Base-by-base conservation (phyloP, 768 basidiomycete species). In the Serendipita indica region DNA sequence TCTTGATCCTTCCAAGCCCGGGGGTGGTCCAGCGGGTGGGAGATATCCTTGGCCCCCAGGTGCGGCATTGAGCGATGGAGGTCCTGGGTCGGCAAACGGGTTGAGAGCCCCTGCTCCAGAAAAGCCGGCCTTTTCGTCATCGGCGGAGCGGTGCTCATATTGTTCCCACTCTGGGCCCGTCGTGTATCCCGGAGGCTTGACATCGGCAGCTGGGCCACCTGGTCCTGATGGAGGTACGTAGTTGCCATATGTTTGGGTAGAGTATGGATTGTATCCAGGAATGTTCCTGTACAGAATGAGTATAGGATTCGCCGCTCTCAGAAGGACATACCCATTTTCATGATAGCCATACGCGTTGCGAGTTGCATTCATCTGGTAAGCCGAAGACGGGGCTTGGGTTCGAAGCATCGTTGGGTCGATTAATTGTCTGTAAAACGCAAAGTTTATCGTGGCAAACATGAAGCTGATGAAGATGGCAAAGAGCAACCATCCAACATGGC, bases 361-460 rank as follows among this genome's bases (percentile, higher is more conserved):
- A 16, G 22, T 54, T 4, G 49, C 49, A 20, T 54, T 12, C 49
- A 54, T 16, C 16, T 30, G 49, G 22, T 54, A 54, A n/a, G 49
- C 49, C 1, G 49, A 62, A 2, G 58, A 62, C 10, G 61, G 62
- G 10, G 62, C 63, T 35, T 62, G 64, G 2, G 63, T 60, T 3
- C 61, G 62, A 16, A 60, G 67, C 58, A 70, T 63, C 2, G 76
- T 68, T 1, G 89, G 88, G 67, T 89, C 83, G 33, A 82, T 75
- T 1, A 81, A 66, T 69, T 92, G 89, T 22, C 83, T 82, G 66
- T 84, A 81, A 72, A 82, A 92, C 13, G 76, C 74, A 67, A 84
- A 84, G 2, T 82, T 78, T 63, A 86, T 64, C 49, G 75, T 62
- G n/a, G 78, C 76, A 74, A 89, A 87, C 60, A 89, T 67, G 34